A percentile compares a stretch with the other conserved stretches of the same genome.
These are phyloP conservation scores for Dictyophora rubrovolvata DNA, from an alignment of 768 basidiomycete species.

Conservation along the genomic window DNA sequence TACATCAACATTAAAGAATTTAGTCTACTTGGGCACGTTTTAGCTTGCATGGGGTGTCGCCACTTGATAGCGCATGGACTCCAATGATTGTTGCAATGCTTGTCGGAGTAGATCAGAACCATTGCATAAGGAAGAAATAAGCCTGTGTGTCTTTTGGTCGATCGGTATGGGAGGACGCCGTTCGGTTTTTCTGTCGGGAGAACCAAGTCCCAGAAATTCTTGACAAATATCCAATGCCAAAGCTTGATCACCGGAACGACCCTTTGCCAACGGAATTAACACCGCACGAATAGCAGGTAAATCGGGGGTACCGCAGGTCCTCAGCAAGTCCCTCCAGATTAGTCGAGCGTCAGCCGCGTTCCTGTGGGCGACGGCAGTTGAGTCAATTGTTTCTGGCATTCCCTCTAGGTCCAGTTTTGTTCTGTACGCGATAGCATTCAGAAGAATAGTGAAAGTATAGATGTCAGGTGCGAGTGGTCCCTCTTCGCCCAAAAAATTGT, in stretches of 20 bases:
- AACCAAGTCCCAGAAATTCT: conserved; percentile 52
- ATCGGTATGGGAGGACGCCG: conserved; percentile 28
- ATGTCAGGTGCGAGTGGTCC: conserved; percentile 54
- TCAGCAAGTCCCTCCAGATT: conserved; percentile 59
- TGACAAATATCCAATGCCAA: conserved; percentile 54
- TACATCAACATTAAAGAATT: no score
- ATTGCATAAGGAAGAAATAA: conserved; percentile 49
- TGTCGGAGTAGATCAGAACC: conserved; percentile 34
- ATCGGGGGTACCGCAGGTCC: conserved; percentile 39
- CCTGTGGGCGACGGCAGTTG: conserved; percentile 16
- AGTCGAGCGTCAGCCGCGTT: conserved; percentile 58
- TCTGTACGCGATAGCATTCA: conserved; percentile 36
- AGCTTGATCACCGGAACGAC: conserved; percentile 48
- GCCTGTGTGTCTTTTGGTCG: conserved; percentile 24
- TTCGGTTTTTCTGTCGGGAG: conserved; percentile 31
- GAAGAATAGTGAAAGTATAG: conserved; percentile 55
- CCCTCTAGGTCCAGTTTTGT: conserved; percentile 14
- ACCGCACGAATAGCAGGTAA: conserved; percentile 40
- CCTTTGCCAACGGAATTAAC: conserved; percentile 45
- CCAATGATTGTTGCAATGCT: conserved; percentile 47
- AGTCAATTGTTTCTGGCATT: not conserved
- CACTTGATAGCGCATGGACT: conserved; percentile 34
- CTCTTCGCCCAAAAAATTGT: conserved; percentile 52
- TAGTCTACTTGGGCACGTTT: no score
- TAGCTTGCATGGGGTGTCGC: no score